Conservation (phyloP, 805 yeast species). For the Scheffersomyces spartinae region DNA sequence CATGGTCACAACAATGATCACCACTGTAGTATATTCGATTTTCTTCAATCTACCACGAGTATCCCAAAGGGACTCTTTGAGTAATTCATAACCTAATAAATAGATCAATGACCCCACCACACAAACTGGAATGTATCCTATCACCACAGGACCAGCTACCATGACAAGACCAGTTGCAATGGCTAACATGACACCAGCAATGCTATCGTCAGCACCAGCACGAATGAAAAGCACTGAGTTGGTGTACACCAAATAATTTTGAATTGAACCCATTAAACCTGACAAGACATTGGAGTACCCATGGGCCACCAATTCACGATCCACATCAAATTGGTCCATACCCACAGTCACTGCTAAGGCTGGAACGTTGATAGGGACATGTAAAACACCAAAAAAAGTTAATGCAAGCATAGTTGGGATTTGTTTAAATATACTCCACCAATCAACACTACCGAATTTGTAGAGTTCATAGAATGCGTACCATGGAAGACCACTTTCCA, state of each 20-base stretch:
- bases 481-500: slow-evolving; percentile 71
- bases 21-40: slow-evolving; percentile 77
- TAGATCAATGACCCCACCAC: slow-evolving; percentile 92
- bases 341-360: slow-evolving; percentile 88
- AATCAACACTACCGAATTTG: slow-evolving; percentile 60
- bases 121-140: slow-evolving; percentile 89
- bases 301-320: slow-evolving; percentile 88
- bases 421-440: slow-evolving; percentile 56
- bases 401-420: slow-evolving; percentile 91
- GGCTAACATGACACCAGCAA: slow-evolving; percentile 87
- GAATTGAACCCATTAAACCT: slow-evolving; percentile 80
- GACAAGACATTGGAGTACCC: slow-evolving; percentile 83
- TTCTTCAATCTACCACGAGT: slow-evolving; percentile 64
- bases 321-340: slow-evolving; percentile 80
- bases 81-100: slow-evolving; percentile 78
- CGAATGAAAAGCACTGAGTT: slow-evolving; percentile 84
- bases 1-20: slow-evolving; percentile 86
- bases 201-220: slow-evolving; percentile 85
- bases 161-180: slow-evolving; percentile 68
- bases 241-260: slow-evolving; percentile 90
- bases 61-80: slow-evolving; percentile 79
- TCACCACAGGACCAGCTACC: slow-evolving; percentile 84
- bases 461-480: slow-evolving; percentile 70
- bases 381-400: slow-evolving; percentile 90
- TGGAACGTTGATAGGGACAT: slow-evolving; percentile 96